Conservation (phyloP, 2,329 filamentous ascomycete genomes). For the Stagonosporopsis cucurbitacearum region DNA sequence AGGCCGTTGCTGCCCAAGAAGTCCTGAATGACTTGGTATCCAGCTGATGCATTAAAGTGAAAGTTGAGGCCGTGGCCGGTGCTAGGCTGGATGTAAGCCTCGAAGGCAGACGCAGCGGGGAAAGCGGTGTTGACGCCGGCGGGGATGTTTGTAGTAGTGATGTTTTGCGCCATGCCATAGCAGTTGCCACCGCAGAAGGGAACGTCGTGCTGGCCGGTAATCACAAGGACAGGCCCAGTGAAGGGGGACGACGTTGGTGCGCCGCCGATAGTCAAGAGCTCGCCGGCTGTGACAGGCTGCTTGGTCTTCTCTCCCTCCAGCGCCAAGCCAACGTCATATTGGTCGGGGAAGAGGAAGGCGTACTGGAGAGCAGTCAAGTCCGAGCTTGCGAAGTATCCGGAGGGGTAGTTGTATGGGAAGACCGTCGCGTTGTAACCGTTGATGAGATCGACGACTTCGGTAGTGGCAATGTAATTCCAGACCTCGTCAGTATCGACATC, state of each 20-base stretch:
- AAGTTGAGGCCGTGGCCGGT: conserved; percentile 58
- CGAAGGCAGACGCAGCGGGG: conserved; percentile 57
- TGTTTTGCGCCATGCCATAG: conserved; percentile 47
- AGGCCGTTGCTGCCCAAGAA: conserved; percentile 44
- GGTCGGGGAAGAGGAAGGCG: conserved; percentile 56
- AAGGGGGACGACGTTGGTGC: conserved; percentile 50
- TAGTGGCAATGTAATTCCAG: conserved; percentile 38
- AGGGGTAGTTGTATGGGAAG: conserved; percentile 39
- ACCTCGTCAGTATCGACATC: conserved; percentile 26
- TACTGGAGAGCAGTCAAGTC: conserved; percentile 59
- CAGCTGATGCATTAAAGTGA: conserved; percentile 51
- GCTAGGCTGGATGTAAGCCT: conserved; percentile 61
- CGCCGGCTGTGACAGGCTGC: conserved; percentile 65
- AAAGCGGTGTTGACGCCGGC: conserved; percentile 53
- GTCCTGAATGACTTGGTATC: conserved; percentile 48
- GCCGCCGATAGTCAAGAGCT: conserved; percentile 63
- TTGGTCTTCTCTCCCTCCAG: conserved; percentile 54
- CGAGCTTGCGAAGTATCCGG: conserved; percentile 62
- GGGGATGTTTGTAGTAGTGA: conserved; percentile 53
- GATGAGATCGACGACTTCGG: conserved; percentile 41
- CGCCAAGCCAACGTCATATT: conserved; percentile 64
- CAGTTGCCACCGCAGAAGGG: conserved; percentile 70
- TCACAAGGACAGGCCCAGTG: conserved; percentile 63
- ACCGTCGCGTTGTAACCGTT: conserved; percentile 39
- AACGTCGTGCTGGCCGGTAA: conserved; percentile 61